phyloP scores from a whole-genome alignment of 2,329 filamentous ascomycete genomes.

The Fusarium sp. region DNA sequence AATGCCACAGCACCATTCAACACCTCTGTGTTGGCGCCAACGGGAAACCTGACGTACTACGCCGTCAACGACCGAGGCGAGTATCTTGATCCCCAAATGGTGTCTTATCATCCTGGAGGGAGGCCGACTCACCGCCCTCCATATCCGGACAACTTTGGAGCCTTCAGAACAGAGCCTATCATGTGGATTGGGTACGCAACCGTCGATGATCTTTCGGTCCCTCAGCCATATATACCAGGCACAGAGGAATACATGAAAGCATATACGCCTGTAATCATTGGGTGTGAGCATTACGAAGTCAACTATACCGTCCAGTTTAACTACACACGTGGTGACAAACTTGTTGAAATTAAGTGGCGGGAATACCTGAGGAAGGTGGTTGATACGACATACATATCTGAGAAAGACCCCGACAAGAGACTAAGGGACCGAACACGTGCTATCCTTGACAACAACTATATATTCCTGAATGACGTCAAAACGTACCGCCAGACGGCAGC shows the following conservation, averaged over 20 bases:
- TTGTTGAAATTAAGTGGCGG: accelerated
- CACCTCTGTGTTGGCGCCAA: background rate
- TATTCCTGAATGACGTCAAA: accelerated
- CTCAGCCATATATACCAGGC: accelerated
- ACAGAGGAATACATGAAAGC: accelerated
- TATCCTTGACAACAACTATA: background rate
- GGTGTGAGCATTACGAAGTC: conserved; percentile 10
- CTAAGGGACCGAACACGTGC: conserved; percentile 12
- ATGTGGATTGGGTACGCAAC: conserved; percentile 25
- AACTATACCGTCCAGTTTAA: background rate
- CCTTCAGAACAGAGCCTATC: conserved; percentile 13
- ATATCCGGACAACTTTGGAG: background rate
- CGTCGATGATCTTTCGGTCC: accelerated
- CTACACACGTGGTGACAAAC: background rate
- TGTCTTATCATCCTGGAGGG: accelerated
- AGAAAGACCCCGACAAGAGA: background rate
- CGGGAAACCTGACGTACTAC: background rate
- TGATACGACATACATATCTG: background rate
- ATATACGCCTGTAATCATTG: background rate
- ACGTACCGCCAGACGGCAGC: background rate
- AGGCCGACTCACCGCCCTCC: accelerated
- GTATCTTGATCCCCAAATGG: accelerated
- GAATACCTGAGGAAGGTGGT: background rate
- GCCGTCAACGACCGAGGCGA: accelerated
- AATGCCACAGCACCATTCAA: background rate